Percentiles rank a stretch among this genome's conserved stretches.
Conservation (phyloP, 139 green algal species). For the Spirogloea muscicola region DNA sequence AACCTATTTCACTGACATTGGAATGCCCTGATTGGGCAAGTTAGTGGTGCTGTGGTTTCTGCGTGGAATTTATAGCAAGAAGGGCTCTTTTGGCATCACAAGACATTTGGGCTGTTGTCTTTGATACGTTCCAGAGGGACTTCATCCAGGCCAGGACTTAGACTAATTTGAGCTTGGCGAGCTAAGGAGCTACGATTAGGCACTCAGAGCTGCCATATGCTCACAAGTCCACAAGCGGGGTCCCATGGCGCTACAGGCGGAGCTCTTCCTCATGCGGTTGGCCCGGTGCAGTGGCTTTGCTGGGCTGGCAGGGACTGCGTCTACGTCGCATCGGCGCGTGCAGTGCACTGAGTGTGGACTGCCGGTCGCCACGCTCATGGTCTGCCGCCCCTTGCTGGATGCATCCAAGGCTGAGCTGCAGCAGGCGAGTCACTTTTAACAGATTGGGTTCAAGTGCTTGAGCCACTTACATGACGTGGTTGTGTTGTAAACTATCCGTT, state of each 20-base stretch:
- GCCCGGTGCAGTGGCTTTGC: slow-evolving; percentile 52
- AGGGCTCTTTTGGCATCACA: neutral
- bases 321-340: neutral
- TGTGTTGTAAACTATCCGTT: neutral
- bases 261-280: slow-evolving; percentile 58
- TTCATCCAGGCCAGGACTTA: neutral
- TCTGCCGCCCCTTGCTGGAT: slow-evolving; percentile 49
- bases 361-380: too few species aligned
- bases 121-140: neutral
- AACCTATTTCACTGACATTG: neutral
- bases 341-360: neutral
- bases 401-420: slow-evolving; percentile 52
- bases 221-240: neutral
- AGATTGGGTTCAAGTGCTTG: neutral
- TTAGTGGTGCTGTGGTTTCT: neutral
- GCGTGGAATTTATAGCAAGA: neutral
- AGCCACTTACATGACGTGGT: neutral
- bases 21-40: neutral
- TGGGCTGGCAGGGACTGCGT: slow-evolving; percentile 57
- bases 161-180: neutral
- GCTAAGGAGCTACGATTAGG: neutral
- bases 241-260: slow-evolving; percentile 44
- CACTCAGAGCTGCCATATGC: neutral
- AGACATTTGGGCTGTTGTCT: neutral
- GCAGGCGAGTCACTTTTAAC: neutral